These are phyloP conservation scores for Dryadomyces quercivorus DNA, from an alignment of 2,329 filamentous ascomycete species.

Conservation along the genomic window DNA sequence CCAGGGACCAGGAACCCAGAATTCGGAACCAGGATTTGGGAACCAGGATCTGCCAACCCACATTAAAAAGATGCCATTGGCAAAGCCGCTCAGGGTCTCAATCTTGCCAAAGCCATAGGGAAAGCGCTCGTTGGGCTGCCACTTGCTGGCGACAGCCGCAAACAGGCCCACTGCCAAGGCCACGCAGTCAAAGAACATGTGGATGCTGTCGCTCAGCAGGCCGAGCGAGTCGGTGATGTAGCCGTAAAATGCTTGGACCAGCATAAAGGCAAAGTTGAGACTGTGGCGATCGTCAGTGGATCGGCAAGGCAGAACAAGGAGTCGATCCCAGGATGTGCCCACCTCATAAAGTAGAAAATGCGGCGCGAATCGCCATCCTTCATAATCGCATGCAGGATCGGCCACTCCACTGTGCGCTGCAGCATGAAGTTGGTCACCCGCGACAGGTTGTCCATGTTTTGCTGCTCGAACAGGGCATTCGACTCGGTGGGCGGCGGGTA, in stretches of 20 bases:
- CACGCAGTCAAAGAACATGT: constrained; percentile 98
- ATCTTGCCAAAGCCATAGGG: constrained; percentile 96
- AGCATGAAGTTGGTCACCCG: constrained; percentile 62
- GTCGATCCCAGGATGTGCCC: constrained; percentile 20
- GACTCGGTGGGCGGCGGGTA: constrained; percentile 19
- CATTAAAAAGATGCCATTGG: constrained; percentile 91
- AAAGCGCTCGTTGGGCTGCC: constrained; percentile 79
- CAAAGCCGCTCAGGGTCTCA: constrained; percentile 90
- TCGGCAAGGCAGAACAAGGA: neutral
- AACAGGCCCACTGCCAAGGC: constrained; percentile 82
- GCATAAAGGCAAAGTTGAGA: constrained; percentile 90
- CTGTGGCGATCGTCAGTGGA: constrained; percentile 28
- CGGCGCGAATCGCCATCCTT: constrained; percentile 84
- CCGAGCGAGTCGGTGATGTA: constrained; percentile 88
- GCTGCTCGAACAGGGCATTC: constrained; percentile 18
- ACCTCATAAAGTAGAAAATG: constrained; percentile 97
- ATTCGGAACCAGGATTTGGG: too few relatives aligned
- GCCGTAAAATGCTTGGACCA: constrained; percentile 86
- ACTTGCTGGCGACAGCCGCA: constrained; percentile 91
- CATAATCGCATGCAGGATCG: constrained; percentile 74
- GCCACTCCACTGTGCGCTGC: constrained; percentile 55
- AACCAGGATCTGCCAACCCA: constrained; percentile 26
- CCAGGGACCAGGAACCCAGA: neutral
- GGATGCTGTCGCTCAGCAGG: constrained; percentile 92
- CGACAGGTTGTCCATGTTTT: constrained; percentile 41